Base-by-base conservation (phyloP, 73 alveolate species). In the Durusdinium trenchii region DNA sequence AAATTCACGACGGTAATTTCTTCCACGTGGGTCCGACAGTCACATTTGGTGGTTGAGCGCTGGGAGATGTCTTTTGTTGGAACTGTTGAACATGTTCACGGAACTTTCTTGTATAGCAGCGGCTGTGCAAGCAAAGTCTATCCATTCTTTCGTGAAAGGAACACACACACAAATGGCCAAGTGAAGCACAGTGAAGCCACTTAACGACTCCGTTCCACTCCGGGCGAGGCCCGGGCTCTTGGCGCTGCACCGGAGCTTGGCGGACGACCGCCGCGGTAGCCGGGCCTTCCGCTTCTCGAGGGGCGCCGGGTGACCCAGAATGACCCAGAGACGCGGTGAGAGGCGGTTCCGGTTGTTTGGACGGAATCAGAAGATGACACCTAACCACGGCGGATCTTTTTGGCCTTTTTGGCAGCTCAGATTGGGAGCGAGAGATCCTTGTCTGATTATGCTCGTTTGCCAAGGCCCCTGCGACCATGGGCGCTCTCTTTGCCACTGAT, bases 211-310 rank as follows among this genome's bases (percentile, higher is more conserved):
- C 20, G 61, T 7, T 5, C 38, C 40, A 43, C 0, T 43, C 51
- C 54, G n/a, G n/a, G n/a, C n/a, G 35, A 91, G 98, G 98, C 89
- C 98, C 40, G 90, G 89, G 45, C 89, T 91, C n/a, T 71, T 91
- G 43, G 83, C 98, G 6, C 30, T 91, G 98, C 98, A 91, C 35
- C 98, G 98, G 30, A 91, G 98, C 89, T 89, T 91, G 61, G 67
- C 98, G 6, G 98, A 73, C 6, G 98, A 91, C 45, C 98, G 98
- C 46, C 98, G 98, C 76, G 90, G 98, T 1, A 52, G 57, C 23
- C 98, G 98, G 14, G 87, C 98, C 1, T 54, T 69, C 4, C 89
- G 46, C 43, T 91, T 91, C 98, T 91, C 98, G 90, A 91, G 50
- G 76, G 98, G 94, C 6, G 94, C 75, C 38, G 40, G 94, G 40